Conservation (phyloP, 2,329 filamentous ascomycete genomes). For the Keithomyces neogunnii region DNA sequence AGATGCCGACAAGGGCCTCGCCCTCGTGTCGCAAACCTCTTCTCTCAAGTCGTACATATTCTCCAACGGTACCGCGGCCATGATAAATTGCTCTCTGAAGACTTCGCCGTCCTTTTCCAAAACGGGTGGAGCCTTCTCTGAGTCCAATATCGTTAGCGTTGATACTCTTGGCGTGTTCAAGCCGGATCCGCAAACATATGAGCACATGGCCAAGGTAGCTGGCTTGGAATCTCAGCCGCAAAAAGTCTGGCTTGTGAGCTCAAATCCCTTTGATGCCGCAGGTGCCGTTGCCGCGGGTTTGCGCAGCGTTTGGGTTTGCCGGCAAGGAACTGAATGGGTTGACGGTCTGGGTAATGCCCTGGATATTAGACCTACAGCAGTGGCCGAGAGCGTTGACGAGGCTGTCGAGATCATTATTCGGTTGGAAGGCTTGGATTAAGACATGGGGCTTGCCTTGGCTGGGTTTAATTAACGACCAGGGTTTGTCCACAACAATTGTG, state of each 20-base stretch:
- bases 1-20: slow-evolving; percentile 50
- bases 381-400: background rate
- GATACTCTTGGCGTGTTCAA: slow-evolving; percentile 56
- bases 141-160: slow-evolving; percentile 42
- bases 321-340: slow-evolving; percentile 11
- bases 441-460: too few species aligned
- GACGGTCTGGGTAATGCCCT: slow-evolving; percentile 1
- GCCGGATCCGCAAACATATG: slow-evolving; percentile 53
- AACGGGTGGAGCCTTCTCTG: slow-evolving; percentile 18
- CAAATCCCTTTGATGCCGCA: slow-evolving; percentile 66
- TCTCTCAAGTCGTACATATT: slow-evolving; percentile 52
- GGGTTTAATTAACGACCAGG: too few species aligned
- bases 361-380: background rate
- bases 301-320: slow-evolving; percentile 13
- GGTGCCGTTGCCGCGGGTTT: slow-evolving; percentile 39
- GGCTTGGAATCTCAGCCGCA: slow-evolving; percentile 35
- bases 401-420: background rate
- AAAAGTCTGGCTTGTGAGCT: slow-evolving; percentile 60
- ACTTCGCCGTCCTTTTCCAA: slow-evolving; percentile 46
- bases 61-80: slow-evolving; percentile 58
- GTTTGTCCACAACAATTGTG: too few species aligned
- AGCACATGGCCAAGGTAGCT: slow-evolving; percentile 44
- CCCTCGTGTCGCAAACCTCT: slow-evolving; percentile 30
- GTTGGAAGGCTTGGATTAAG: background rate
- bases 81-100: slow-evolving; percentile 53